Percentiles rank a stretch among this genome's conserved stretches.
phyloP scores from a whole-genome alignment of 2,329 filamentous ascomycete genomes.

The Blastomyces parvus region DNA sequence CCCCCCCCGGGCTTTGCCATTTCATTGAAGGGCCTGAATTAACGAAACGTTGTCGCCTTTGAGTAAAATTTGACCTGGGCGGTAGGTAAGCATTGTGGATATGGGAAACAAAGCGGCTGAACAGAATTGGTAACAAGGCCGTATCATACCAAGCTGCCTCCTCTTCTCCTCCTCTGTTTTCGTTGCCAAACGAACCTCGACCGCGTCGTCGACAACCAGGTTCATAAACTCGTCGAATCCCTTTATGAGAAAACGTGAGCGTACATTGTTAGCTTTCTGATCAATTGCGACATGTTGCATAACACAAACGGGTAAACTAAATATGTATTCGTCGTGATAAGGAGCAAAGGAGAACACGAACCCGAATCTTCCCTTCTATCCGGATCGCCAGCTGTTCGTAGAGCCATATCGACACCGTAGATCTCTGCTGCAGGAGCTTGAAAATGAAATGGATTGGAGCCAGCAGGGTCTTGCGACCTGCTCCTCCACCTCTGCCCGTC shows the following conservation, averaged over 20 bases:
- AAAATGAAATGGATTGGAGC: slow-evolving; percentile 84
- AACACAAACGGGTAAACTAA: background rate
- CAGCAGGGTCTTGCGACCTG: slow-evolving; percentile 58
- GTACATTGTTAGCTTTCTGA: slow-evolving; percentile 2
- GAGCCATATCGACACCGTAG: slow-evolving; percentile 87
- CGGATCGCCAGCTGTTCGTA: slow-evolving; percentile 91
- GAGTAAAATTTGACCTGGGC: slow-evolving; percentile 67
- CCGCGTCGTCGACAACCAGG: slow-evolving; percentile 86
- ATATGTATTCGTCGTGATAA: background rate
- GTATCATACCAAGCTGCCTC: slow-evolving; percentile 60
- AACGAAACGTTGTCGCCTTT: slow-evolving; percentile 84
- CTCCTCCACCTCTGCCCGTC: slow-evolving; percentile 47
- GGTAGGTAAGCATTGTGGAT: background rate
- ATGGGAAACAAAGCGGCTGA: slow-evolving; percentile 4
- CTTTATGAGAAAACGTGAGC: slow-evolving; percentile 37
- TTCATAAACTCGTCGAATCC: slow-evolving; percentile 99
- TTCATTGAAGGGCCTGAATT: slow-evolving; percentile 50
- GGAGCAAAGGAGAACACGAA: slow-evolving; percentile 35
- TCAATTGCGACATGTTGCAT: background rate
- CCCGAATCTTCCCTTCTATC: slow-evolving; percentile 93
- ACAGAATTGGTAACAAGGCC: background rate
- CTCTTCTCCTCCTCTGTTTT: slow-evolving; percentile 73
- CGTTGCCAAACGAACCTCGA: slow-evolving; percentile 78
- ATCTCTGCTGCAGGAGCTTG: slow-evolving; percentile 77
- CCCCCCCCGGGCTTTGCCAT: slow-evolving; percentile 16